These are phyloP conservation scores for Cyclotella atomus DNA, from an alignment of 108 stramenopile species.

Conservation along the genomic window DNA sequence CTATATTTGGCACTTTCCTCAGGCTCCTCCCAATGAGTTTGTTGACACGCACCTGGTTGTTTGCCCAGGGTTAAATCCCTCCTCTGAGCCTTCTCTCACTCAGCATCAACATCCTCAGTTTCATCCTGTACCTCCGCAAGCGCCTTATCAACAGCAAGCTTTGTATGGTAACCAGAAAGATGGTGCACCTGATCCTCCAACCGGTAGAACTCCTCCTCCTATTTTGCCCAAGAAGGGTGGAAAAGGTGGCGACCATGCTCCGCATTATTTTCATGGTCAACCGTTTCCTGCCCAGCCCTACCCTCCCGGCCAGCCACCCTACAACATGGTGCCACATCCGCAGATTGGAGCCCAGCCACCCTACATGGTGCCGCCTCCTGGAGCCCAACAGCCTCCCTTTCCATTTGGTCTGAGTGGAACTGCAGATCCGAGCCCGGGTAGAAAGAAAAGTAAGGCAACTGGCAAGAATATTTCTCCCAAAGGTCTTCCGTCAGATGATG, in stretches of 20 bases:
- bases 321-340: conserved; percentile 1
- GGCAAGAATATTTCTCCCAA: conserved; percentile 38
- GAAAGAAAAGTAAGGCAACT: conserved; percentile 15
- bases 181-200: conserved; percentile 1
- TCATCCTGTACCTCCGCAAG: neutral
- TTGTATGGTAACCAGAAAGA: neutral
- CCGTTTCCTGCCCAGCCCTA: neutral
- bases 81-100: neutral
- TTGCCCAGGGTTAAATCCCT: conserved; percentile 43
- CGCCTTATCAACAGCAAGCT: neutral
- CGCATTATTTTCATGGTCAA: neutral
- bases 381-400: conserved; percentile 12
- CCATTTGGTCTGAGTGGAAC: neutral
- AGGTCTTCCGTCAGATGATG: conserved; percentile 31
- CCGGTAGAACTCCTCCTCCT: conserved; percentile 13
- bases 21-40: conserved; percentile 48
- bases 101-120: conserved; percentile 1
- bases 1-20: conserved; percentile 47
- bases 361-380: conserved; percentile 14
- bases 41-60: conserved; percentile 42
- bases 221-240: neutral
- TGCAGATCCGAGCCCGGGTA: conserved; percentile 2
- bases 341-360: neutral
- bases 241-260: neutral
- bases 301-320: neutral